phyloP scores from a whole-genome alignment of 2,329 filamentous ascomycete species.

The Hypoxylon sp. region DNA sequence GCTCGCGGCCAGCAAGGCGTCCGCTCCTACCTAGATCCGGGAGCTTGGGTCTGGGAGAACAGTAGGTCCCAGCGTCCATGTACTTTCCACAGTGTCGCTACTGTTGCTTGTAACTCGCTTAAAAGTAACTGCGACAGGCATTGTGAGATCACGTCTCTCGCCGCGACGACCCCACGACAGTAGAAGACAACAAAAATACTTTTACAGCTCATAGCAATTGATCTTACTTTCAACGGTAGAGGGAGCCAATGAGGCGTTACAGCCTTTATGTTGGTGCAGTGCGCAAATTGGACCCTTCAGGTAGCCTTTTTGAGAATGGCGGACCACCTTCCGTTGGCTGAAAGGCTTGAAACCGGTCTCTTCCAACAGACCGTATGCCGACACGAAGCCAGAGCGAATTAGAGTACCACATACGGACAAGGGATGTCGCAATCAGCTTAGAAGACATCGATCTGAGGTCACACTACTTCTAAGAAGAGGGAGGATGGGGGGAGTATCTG shows the following conservation, averaged over 20 bases:
- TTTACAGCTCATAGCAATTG: not conserved
- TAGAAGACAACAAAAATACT: not conserved
- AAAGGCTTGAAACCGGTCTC: conserved; percentile 8
- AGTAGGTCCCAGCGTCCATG: conserved; percentile 10
- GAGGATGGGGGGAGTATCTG: conserved; percentile 9
- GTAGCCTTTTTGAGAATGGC: conserved; percentile 16
- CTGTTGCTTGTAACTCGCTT: conserved; percentile 24
- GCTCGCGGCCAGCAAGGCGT: conserved; percentile 21
- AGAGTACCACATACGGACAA: not conserved
- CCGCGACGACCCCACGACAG: not conserved
- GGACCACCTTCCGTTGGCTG: conserved; percentile 12
- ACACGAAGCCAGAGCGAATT: conserved; percentile 23
- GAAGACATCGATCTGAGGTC: conserved; percentile 9
- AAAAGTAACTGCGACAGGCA: not conserved
- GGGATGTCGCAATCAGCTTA: conserved; percentile 21
- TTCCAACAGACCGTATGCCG: conserved; percentile 5
- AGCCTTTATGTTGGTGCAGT: not conserved
- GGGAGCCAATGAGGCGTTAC: conserved; percentile 12
- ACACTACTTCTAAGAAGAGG: conserved; percentile 19
- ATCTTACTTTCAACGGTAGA: conserved; percentile 10
- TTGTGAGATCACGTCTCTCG: not conserved
- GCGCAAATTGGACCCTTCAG: not conserved
- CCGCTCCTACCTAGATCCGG: conserved; percentile 16
- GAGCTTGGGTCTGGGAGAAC: conserved; percentile 26
- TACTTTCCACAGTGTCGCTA: conserved; percentile 28